These are phyloP conservation scores for Litsea cubeba DNA, from an alignment of 164 flowering plant species.

Conservation along the genomic window DNA sequence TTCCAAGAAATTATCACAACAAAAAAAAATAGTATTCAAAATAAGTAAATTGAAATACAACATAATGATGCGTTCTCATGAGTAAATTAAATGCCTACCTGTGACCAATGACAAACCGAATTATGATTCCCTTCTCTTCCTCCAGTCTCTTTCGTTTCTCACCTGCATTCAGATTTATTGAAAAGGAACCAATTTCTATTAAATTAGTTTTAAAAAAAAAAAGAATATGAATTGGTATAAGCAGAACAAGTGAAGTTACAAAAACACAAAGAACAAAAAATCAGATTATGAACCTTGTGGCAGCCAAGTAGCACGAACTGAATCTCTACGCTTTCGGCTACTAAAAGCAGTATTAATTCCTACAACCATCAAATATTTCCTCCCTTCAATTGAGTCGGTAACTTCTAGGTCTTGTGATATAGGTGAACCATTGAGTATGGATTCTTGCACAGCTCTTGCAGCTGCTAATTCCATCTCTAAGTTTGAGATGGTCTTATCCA, in stretches of 20 bases:
- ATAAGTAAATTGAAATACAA: background rate
- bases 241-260: background rate
- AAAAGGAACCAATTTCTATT: background rate
- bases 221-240: background rate
- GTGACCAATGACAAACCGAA: constrained; percentile 94
- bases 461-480: constrained; percentile 95
- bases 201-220: background rate
- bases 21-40: background rate
- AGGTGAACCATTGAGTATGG: constrained; percentile 73
- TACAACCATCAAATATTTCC: constrained; percentile 78
- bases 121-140: constrained; percentile 89
- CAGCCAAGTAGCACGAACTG: constrained; percentile 97
- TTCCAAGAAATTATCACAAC: background rate
- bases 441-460: constrained; percentile 86
- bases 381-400: constrained; percentile 36
- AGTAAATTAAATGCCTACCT: constrained; percentile 41
- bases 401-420: constrained; percentile 38
- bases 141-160: constrained; percentile 81
- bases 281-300: constrained; percentile 58
- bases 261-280: background rate
- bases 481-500: constrained; percentile 86
- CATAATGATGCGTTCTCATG: background rate
- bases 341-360: constrained; percentile 97
- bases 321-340: constrained; percentile 92
- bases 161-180: constrained; percentile 28